Evolutionary conservation across 2,329 filamentous ascomycete species (phyloP), one percentile per base, ranked within the genome.

Genomic region (Penicillium sp.): DNA sequence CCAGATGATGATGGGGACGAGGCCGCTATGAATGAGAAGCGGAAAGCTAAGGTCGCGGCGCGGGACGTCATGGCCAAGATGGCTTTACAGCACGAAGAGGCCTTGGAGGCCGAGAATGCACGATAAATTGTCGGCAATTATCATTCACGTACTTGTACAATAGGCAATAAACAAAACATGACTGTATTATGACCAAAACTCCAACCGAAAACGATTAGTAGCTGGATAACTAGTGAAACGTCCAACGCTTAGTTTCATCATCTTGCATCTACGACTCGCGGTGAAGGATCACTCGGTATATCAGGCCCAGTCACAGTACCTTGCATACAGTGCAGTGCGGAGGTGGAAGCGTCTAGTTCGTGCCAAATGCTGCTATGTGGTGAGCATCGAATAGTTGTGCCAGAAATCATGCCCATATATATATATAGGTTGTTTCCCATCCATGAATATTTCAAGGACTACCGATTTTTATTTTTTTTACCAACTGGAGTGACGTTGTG

Each of bases 81-180:
- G 48, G 73, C 71, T 10, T 74, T 77, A 71, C 70, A 75, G 55
- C 71, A 73, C 7, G 75, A 77, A 55, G 74, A 76, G 56, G 71
- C 70, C 10, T 72, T 75, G 71, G 73, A 74, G 45, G 69, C 64
- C 1, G 70, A 71, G 13, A 64, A 66, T 15, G 48, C 55, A 17
- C 62, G 63, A 51, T 72, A 48, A 42, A 33, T 41, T 7, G 5
- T 17, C 4, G 21, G 8, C 6, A 23, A 7, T 15, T 39, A 19
- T 36, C 15, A 17, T 47, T 12, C 50, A 44, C 19, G 41, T 35
- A 42, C 12, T 42, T 55, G 53, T 55, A 55, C 36, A 49, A 36
- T 43, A 49, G 35, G 19, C 7, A 48, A 48, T n/a, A 8, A 3
- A 10, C 6, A 25, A 17, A 3, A 25, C 9, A 8, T 12, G 25